Conservation (phyloP, 129 eudicot genomes). For the Artemisia tridentata region DNA sequence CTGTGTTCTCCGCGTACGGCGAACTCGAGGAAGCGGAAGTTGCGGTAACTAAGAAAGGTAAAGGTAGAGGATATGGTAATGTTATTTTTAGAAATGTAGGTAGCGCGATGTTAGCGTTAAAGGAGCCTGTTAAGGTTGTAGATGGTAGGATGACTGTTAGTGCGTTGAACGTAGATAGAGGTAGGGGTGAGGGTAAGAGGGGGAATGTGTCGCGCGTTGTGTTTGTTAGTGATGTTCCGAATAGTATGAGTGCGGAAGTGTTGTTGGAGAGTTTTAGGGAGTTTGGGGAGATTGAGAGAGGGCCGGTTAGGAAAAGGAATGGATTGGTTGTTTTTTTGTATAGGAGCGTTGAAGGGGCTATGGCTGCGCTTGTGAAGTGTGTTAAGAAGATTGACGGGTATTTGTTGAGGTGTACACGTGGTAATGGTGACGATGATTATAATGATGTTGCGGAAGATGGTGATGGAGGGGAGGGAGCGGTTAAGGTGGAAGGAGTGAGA, state of each 20-base stretch:
- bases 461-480: neutral
- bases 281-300: conserved; percentile 83
- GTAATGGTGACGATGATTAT: too few relatives aligned
- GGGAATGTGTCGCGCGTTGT: conserved; percentile 67
- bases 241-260: conserved; percentile 57
- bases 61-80: conserved; percentile 76
- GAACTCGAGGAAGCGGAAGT: conserved; percentile 77
- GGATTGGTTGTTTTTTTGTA: conserved; percentile 87
- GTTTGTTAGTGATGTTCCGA: conserved; percentile 85
- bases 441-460: neutral
- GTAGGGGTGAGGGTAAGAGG: conserved; percentile 46
- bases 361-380: conserved; percentile 61
- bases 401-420: conserved; percentile 53
- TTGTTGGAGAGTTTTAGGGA: conserved; percentile 50
- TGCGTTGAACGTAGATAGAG: neutral
- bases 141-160: conserved; percentile 79
- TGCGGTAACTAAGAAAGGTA: conserved; percentile 39
- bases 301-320: conserved; percentile 69
- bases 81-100: conserved; percentile 76
- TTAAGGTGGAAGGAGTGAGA: neutral
- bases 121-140: conserved; percentile 74
- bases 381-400: conserved; percentile 69
- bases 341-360: conserved; percentile 84
- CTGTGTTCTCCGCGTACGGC: conserved; percentile 54
- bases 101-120: conserved; percentile 60